phyloP scores from a whole-genome alignment of 352 stramenopile species.

The Peronospora belbahrii region DNA sequence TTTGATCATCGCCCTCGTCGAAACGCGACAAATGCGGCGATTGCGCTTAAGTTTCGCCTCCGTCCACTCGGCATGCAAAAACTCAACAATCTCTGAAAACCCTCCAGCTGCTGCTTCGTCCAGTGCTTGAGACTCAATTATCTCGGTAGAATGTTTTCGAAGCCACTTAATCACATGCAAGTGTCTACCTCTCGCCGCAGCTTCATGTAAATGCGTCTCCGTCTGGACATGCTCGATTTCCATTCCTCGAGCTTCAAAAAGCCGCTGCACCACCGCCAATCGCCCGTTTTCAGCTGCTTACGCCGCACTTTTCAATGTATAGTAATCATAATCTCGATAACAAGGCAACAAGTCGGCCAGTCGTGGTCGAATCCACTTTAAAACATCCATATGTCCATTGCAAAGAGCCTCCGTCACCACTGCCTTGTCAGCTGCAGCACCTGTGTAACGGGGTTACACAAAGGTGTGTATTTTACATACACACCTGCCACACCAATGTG shows the following conservation, averaged over 20 bases:
- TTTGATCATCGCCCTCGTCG: slow-evolving; percentile 17
- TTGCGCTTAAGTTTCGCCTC: slow-evolving; percentile 12
- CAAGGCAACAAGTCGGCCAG: slow-evolving; percentile 6
- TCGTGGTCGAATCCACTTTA: slow-evolving; percentile 12
- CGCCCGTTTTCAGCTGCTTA: slow-evolving; percentile 18
- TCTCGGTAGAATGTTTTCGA: slow-evolving; percentile 11
- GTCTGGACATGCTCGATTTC: not conserved
- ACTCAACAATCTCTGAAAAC: slow-evolving; percentile 21
- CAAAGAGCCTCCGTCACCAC: slow-evolving; percentile 7
- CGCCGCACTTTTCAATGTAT: slow-evolving; percentile 2
- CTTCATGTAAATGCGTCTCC: slow-evolving; percentile 18
- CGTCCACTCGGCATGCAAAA: slow-evolving; percentile 15
- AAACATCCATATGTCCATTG: slow-evolving; percentile 14
- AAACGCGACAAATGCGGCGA: slow-evolving; percentile 10
- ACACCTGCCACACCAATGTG: no score
- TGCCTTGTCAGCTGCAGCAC: slow-evolving; percentile 6
- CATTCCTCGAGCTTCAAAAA: slow-evolving; percentile 4
- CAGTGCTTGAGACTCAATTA: slow-evolving; percentile 9
- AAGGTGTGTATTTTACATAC: no score
- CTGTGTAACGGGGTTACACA: no score
- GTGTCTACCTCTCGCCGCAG: slow-evolving; percentile 18
- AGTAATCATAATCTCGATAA: slow-evolving; percentile 8
- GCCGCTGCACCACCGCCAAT: slow-evolving; percentile 24
- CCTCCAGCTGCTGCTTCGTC: slow-evolving; percentile 20
- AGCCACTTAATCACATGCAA: slow-evolving; percentile 24